Evolutionary conservation across 169 alveolate species (phyloP).

Genomic region (Plasmodium vinckei): DNA sequence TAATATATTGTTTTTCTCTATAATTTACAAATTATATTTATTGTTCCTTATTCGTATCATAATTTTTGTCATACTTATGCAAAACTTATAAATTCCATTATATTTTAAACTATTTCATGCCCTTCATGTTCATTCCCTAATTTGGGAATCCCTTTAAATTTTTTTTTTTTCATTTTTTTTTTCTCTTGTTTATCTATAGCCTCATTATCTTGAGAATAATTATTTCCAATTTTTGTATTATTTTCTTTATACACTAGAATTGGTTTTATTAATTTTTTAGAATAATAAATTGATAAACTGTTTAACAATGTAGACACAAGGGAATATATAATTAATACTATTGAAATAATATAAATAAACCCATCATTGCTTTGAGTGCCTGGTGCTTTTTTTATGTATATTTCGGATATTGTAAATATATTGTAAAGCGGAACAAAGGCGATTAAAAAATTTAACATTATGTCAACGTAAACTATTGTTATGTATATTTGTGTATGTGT

Average conservation of each 20-base stretch:
- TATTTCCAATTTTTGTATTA: background rate
- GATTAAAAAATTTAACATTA: slow-evolving; percentile 36
- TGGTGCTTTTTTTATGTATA: background rate
- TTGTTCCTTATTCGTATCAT: too few species aligned
- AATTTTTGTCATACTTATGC: too few species aligned
- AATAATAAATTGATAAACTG: slow-evolving; percentile 18
- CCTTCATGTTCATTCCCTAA: too few species aligned
- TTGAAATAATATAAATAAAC: slow-evolving; percentile 25
- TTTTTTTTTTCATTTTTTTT: too few species aligned
- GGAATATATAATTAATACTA: slow-evolving; percentile 16
- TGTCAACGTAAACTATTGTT: slow-evolving; percentile 22
- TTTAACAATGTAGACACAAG: slow-evolving; percentile 39
- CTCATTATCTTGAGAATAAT: too few species aligned
- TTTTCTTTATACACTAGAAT: slow-evolving; percentile 6
- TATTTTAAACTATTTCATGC: too few species aligned
- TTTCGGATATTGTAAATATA: slow-evolving; percentile 5
- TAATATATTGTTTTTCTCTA: too few species aligned
- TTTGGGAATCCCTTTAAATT: too few species aligned
- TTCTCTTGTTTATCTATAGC: too few species aligned
- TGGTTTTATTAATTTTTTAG: slow-evolving; percentile 18
- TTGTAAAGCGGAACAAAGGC: slow-evolving; percentile 10
- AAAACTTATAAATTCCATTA: too few species aligned
- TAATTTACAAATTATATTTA: too few species aligned
- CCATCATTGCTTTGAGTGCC: too few species aligned
- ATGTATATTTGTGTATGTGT: slow-evolving; percentile 17